Base-by-base conservation (phyloP, 768 basidiomycete genomes). In the Antrodiella citrinella region DNA sequence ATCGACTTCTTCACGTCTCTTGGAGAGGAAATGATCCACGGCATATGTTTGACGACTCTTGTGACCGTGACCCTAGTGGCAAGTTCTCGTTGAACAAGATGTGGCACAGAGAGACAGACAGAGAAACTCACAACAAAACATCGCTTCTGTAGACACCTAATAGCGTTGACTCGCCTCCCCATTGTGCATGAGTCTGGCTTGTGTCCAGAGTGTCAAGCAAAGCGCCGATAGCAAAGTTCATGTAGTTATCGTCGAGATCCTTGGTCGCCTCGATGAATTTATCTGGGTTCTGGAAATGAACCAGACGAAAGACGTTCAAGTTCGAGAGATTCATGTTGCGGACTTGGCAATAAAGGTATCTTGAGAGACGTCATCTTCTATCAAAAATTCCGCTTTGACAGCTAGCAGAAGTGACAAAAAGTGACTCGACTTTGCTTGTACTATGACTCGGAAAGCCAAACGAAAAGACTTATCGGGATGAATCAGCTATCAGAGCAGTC, bases 241-340 rank as follows among this genome's bases (percentile, higher is more conserved):
- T 54, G 44, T 49, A 52, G 4, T 47, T 54, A 41, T 52, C 54
- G 26, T 55, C 52, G 45, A 50, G 41, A 13, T 18, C 26, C 15
- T 51, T 25, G 12, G 46, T 4, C 3, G 52, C 54, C 20, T 59
- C 21, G n/a, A 55, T 3, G 15, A 49, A 50, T 20, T 44, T 46
- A 3, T 44, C 9, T 19, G 44, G 22, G 12, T 51, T 30, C 4
- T 38, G 3, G 42, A 54, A 56, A 24, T 45, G 38, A 4, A 51
- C 49, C 23, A 50, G 48, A 9, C 44, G 55, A 2, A 56, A 39
- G 43, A 42, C 20, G 5, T 26, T 21, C 54, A 53, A 55, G 21
- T 39, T 40, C 5, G 13, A 11, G 18, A 11, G 43, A 43, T 15
- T 13, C 41, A 19, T 13, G 45, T 46, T 46, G n/a, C n/a, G n/a